Conservation (phyloP, 2,329 filamentous ascomycete species). For the Exophiala xenobiotica region DNA sequence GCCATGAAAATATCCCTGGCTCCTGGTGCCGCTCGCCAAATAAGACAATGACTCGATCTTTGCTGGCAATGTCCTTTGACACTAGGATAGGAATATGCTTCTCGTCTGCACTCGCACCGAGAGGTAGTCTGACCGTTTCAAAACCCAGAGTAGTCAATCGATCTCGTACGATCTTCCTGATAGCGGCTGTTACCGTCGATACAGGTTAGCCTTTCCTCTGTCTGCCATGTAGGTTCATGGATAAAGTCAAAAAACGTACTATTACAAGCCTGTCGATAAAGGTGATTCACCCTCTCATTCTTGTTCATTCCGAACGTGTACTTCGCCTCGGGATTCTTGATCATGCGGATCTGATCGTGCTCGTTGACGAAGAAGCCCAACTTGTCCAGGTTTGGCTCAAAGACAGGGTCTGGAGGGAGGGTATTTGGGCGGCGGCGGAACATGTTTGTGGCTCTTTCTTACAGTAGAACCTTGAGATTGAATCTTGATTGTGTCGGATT, state of each 20-base stretch:
- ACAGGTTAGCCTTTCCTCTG: neutral
- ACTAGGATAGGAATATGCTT: conserved; percentile 70
- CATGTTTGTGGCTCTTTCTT: too few relatives aligned
- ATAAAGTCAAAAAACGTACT: conserved; percentile 49
- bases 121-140: conserved; percentile 60
- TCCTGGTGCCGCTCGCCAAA: conserved; percentile 72
- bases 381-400: conserved; percentile 62
- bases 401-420: conserved; percentile 69
- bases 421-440: conserved; percentile 69
- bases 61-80: conserved; percentile 55
- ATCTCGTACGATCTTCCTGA: conserved; percentile 59
- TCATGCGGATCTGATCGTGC: conserved; percentile 70
- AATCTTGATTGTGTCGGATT: too few relatives aligned
- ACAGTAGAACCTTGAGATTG: too few relatives aligned
- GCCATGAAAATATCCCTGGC: conserved; percentile 71
- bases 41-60: conserved; percentile 67
- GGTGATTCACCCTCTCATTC: conserved; percentile 73
- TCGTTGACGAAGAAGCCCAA: conserved; percentile 82
- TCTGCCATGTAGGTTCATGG: neutral
- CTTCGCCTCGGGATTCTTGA: conserved; percentile 64
- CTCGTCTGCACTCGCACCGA: conserved; percentile 43
- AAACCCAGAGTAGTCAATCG: conserved; percentile 65
- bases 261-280: conserved; percentile 73
- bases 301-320: conserved; percentile 74
- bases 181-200: conserved; percentile 52